Evolutionary conservation across 177 flowering plant genomes (phyloP).

Genomic region (Vitis hybrid): DNA sequence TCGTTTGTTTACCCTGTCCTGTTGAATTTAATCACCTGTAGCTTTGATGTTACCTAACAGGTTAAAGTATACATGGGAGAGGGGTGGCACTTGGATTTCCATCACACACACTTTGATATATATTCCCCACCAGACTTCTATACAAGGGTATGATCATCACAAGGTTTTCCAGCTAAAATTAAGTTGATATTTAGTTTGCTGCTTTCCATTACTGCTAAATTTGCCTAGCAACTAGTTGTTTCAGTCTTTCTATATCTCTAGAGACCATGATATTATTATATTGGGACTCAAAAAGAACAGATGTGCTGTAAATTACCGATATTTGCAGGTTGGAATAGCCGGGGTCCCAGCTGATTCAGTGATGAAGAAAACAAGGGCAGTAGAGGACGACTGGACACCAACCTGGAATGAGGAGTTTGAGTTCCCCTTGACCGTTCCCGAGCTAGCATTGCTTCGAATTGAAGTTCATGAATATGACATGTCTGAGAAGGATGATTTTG

Average conservation of each 20-base stretch:
- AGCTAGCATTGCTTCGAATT: slow-evolving; percentile 21
- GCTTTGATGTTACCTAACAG: slow-evolving; percentile 6
- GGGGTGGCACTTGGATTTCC: slow-evolving; percentile 25
- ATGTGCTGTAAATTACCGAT: neutral
- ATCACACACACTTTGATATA: slow-evolving; percentile 20
- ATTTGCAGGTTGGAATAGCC: slow-evolving; percentile 22
- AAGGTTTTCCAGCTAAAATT: too few relatives aligned
- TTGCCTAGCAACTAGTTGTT: neutral
- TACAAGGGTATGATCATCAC: slow-evolving; percentile 4
- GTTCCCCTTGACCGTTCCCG: slow-evolving; percentile 20
- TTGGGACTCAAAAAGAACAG: too few relatives aligned
- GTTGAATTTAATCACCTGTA: too few relatives aligned
- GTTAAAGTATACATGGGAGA: slow-evolving; percentile 28
- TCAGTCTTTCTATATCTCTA: too few relatives aligned
- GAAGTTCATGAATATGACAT: slow-evolving; percentile 19
- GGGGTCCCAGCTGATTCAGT: slow-evolving; percentile 20
- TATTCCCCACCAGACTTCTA: slow-evolving; percentile 31
- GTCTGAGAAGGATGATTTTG: slow-evolving; percentile 21
- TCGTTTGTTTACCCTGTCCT: too few relatives aligned
- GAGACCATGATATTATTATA: too few relatives aligned
- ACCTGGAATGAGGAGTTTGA: slow-evolving; percentile 23
- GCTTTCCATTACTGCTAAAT: too few relatives aligned
- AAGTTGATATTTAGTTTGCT: too few relatives aligned
- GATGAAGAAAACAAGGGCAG: slow-evolving; percentile 12
- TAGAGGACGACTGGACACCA: slow-evolving; percentile 19